phyloP scores from a whole-genome alignment of 2,329 filamentous ascomycete genomes.

The Calonectria crousiana region DNA sequence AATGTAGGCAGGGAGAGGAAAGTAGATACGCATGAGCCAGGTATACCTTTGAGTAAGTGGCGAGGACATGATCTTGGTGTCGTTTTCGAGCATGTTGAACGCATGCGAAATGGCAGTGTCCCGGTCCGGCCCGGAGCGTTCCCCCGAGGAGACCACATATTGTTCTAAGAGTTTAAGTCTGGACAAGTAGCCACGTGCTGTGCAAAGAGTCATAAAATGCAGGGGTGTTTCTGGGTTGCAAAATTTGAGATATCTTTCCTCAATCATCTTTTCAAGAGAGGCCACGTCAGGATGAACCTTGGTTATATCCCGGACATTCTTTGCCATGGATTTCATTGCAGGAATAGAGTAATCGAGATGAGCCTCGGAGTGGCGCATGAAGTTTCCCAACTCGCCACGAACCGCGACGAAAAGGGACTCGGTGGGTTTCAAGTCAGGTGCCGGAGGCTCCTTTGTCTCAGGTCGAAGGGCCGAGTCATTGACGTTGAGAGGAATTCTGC shows the following conservation, averaged over 20 bases:
- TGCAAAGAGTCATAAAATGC: constrained; percentile 52
- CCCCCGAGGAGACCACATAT: background rate
- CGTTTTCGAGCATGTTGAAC: constrained; percentile 10
- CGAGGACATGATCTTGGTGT: constrained; percentile 1
- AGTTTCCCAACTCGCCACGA: constrained; percentile 55
- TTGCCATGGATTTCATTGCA: constrained; percentile 39
- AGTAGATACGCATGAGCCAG: constrained; percentile 9
- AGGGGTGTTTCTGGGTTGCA: constrained; percentile 54
- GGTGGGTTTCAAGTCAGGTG: constrained; percentile 45
- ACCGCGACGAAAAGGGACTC: constrained; percentile 58
- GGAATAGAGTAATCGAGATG: constrained; percentile 50
- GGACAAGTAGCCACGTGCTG: constrained; percentile 51
- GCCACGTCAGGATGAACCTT: background rate
- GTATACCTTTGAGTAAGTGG: constrained; percentile 3
- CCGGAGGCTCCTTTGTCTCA: constrained; percentile 53
- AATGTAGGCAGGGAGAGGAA: constrained; percentile 17
- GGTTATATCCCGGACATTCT: background rate
- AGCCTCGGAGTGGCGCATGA: constrained; percentile 48
- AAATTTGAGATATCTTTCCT: constrained; percentile 59
- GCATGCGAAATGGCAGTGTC: background rate
- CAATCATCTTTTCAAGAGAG: constrained; percentile 44
- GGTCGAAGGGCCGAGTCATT: constrained; percentile 60
- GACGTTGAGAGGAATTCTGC: constrained; percentile 56
- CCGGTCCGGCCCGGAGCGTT: background rate
- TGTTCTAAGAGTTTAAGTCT: constrained; percentile 64